Conservation (phyloP, 768 basidiomycete genomes). For the Amanita rubescens region DNA sequence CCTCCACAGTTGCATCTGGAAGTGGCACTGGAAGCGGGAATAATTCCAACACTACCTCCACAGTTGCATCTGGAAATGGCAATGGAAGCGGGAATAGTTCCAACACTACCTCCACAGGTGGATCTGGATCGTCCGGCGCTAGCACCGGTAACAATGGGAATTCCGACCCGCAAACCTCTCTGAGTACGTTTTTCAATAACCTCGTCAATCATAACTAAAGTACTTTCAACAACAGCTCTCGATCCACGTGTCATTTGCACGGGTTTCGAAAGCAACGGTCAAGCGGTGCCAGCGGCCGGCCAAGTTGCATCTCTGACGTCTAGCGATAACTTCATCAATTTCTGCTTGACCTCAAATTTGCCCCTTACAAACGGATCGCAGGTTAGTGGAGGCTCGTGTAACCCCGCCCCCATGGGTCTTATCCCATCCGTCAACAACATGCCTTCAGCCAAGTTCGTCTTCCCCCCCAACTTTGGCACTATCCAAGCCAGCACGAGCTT, state of each 20-base stretch:
- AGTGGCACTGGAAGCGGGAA: too few species aligned
- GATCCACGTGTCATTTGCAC: constrained; percentile 31
- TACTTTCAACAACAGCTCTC: constrained; percentile 23
- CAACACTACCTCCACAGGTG: too few species aligned
- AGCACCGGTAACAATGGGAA: constrained; percentile 15
- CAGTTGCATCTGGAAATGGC: too few species aligned
- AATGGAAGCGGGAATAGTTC: too few species aligned
- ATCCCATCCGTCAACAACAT: constrained; percentile 36
- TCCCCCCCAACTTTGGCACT: constrained; percentile 32
- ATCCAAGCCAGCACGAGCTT: constrained; percentile 35
- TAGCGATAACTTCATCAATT: constrained; percentile 63
- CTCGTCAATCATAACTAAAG: neutral
- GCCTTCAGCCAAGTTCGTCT: constrained; percentile 42
- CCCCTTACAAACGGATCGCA: constrained; percentile 48
- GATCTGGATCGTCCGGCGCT: too few species aligned
- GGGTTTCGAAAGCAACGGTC: constrained; percentile 39
- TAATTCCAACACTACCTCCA: too few species aligned
- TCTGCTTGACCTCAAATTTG: constrained; percentile 33
- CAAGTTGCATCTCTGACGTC: constrained; percentile 47
- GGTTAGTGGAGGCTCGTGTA: constrained; percentile 42
- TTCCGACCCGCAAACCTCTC: constrained; percentile 30
- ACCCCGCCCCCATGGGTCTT: constrained; percentile 43
- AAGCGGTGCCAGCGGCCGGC: constrained; percentile 31
- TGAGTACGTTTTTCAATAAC: constrained; percentile 20
- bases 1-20: too few species aligned